Evolutionary conservation across 179 eudicot genomes (phyloP).

Genomic region (Patellifolia procumbens): DNA sequence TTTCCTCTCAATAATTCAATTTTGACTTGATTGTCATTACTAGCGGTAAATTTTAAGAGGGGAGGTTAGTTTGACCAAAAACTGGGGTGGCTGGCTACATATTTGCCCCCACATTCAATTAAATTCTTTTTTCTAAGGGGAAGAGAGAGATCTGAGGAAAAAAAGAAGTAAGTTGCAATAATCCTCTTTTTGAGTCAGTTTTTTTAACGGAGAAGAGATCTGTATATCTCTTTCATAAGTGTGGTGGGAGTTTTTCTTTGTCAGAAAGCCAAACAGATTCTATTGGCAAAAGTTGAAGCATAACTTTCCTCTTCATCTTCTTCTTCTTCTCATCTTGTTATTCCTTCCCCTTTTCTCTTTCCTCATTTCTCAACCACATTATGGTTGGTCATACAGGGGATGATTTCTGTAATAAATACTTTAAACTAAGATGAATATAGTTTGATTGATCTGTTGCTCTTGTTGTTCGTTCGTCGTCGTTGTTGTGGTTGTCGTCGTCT

Average conservation of each 20-base stretch:
- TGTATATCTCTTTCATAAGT: not conserved
- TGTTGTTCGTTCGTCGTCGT: not conserved
- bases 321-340: conserved; percentile 1
- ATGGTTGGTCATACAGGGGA: not conserved
- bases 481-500: too few species aligned
- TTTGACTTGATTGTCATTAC: not conserved
- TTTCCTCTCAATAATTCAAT: conserved; percentile 26
- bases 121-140: not conserved
- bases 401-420: not conserved
- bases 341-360: not conserved
- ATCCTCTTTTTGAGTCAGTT: not conserved
- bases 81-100: conserved; percentile 20
- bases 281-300: conserved; percentile 17
- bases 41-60: not conserved
- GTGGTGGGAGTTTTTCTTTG: conserved; percentile 12
- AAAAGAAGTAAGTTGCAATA: not conserved
- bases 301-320: too few species aligned
- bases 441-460: not conserved
- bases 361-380: too few species aligned
- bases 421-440: conserved; percentile 11
- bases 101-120: conserved; percentile 22
- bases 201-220: not conserved
- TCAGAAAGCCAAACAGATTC: conserved; percentile 33
- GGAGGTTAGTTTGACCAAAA: conserved; percentile 33
- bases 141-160: conserved; percentile 25